Percentiles rank a stretch among this genome's conserved stretches.
These are phyloP conservation scores for Erythrophleum ivorense DNA, from an alignment of 331 rosid genomes.

Conservation along the genomic window DNA sequence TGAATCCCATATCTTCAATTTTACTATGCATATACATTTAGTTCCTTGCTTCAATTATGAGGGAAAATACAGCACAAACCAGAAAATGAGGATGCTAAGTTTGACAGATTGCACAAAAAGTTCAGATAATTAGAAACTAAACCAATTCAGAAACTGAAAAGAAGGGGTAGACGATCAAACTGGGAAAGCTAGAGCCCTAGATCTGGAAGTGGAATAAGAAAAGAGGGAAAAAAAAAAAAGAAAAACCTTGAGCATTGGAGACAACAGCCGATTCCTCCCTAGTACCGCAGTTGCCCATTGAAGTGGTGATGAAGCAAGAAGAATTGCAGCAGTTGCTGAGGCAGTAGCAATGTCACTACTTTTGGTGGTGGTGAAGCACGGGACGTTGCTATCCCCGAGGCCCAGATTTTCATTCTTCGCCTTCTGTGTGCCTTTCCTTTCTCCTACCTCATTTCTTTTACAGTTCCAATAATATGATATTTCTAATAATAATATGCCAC, in stretches of 20 bases:
- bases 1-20: not conserved
- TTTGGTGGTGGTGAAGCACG: conserved; percentile 2
- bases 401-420: conserved; percentile 33
- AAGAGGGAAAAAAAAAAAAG: not conserved
- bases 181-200: conserved; percentile 34
- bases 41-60: not conserved
- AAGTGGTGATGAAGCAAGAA: conserved; percentile 4
- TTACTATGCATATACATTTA: not conserved
- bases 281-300: conserved; percentile 98
- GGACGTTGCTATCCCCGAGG: conserved; percentile 30
- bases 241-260: conserved; percentile 91
- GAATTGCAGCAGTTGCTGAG: not conserved
- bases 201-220: conserved; percentile 41
- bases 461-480: conserved; percentile 2
- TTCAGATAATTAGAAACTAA: not conserved
- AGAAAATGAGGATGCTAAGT: not conserved
- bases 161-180: not conserved
- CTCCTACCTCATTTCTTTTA: not conserved
- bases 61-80: not conserved
- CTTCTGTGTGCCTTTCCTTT: conserved; percentile 17
- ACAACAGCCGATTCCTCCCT: conserved; percentile 98
- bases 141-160: conserved; percentile 1
- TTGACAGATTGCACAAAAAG: not conserved
- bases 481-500: conserved; percentile 2
- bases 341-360: conserved; percentile 7